Evolutionary conservation across 2,329 filamentous ascomycete genomes (phyloP), one percentile per base, ranked within the genome.

Genomic region (Ophiostoma sp.): DNA sequence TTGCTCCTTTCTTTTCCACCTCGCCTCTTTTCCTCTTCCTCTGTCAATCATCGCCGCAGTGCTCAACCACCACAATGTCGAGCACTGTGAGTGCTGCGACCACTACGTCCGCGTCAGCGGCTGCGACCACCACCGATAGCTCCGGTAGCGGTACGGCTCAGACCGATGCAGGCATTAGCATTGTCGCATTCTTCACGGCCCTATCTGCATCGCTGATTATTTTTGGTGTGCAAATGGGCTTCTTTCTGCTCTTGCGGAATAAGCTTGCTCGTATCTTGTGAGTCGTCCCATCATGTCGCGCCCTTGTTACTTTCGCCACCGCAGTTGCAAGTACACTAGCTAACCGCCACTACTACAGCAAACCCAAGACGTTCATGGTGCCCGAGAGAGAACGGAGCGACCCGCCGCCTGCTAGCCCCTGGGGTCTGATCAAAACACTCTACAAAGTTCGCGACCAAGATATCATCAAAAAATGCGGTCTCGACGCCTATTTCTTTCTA

Each of bases 401-500:
- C n/a, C 81, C 90, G 0, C 91, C 92, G 1, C 90, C 90, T 0
- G 79, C 77, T 66, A 83, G 77, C 64, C 79, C 83, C 49, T 81
- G 84, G 76, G 80, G 80, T 14, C 77, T 88, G 69, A 72, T 86
- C 73, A 75, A 84, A 78, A 76, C 81, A 81, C 72, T 96, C 83
- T 82, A 91, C 80, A 77, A 88, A 80, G 80, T 91, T 80, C 77
- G 87, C 81, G 85, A 91, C 71, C 83, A 91, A 12, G 92, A 96
- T 73, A 87, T 99, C 73, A 96, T 99, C 74, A 89, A 94, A 67
- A 96, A 97, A 78, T 97, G 94, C 73, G 95, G 95, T 18, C 85
- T 99, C 9, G 95, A 99, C 76, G 93, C 94, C 75, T 99, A 97
- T 79, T 97, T 98, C 81, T 99, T 99, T 77, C 83, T 99, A 0